Conservation (phyloP, 2,329 filamentous ascomycete species). For the Cladosporium austrohemisphaericum region DNA sequence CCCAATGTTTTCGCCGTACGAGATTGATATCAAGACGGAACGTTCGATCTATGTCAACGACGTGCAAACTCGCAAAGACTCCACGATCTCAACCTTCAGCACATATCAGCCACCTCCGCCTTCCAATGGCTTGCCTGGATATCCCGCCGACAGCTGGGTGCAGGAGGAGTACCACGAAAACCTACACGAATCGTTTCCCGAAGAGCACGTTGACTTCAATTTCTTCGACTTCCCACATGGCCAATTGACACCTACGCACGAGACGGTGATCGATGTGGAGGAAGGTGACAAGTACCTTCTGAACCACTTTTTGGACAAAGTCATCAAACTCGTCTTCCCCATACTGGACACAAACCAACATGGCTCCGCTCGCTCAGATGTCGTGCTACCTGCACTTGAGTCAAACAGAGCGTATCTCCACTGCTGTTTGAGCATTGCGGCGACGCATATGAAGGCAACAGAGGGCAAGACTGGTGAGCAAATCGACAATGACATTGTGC, state of each 20-base stretch:
- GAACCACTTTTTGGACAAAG: constrained; percentile 85
- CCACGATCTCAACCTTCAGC: constrained; percentile 86
- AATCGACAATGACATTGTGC: constrained; percentile 85
- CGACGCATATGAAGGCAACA: constrained; percentile 84
- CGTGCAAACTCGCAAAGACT: constrained; percentile 78
- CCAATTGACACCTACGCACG: constrained; percentile 58
- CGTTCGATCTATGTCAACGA: constrained; percentile 91
- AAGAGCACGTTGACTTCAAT: constrained; percentile 62
- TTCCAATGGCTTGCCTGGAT: constrained; percentile 59
- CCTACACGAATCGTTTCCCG: constrained; percentile 61
- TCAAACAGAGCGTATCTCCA: constrained; percentile 91
- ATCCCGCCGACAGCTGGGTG: constrained; percentile 66
- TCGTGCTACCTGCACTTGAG: constrained; percentile 83
- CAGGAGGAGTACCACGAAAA: constrained; percentile 67
- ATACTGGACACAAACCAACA: constrained; percentile 87
- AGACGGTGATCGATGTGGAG: constrained; percentile 76
- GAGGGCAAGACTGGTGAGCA: constrained; percentile 64
- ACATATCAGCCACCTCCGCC: constrained; percentile 79
- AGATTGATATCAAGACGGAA: constrained; percentile 94
- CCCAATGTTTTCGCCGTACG: constrained; percentile 72
- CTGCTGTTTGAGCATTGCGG: constrained; percentile 90
- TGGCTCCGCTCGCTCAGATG: constrained; percentile 72
- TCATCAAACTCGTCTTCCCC: constrained; percentile 85
- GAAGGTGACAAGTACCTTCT: constrained; percentile 82
- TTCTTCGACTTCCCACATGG: constrained; percentile 79